Evolutionary conservation across 768 basidiomycete genomes (phyloP), one percentile per base, ranked within the genome.

Genomic region (Leccinum rimulosum): DNA sequence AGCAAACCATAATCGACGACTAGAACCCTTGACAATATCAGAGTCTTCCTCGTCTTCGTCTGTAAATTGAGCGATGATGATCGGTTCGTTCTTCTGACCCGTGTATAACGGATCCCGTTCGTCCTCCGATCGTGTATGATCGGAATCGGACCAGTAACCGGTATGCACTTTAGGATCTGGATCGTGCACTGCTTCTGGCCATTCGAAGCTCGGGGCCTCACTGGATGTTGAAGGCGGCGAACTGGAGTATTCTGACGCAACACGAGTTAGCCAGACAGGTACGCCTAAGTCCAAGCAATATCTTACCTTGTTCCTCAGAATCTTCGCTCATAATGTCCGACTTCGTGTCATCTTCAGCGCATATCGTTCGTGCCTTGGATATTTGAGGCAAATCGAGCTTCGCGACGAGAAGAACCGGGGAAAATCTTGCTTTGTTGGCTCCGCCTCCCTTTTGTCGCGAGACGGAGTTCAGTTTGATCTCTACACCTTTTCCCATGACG

Each of bases 391-490:
- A 43, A 19, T 68, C 61, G 12, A 72, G 43, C 31, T 59, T 66
- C 12, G 58, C 72, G n/a, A 73, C 38, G 1, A 72, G 50, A 17
- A 52, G 27, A 19, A 66, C 17, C 3, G 57, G n/a, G 14, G 40
- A 6, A 9, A 27, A 1, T 58, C 54, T 66, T 0, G 58, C 40
- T 52, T 70, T 71, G 12, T 61, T 6, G 17, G 12, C 17, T 43
- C 49, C 6, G 43, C 43, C 43, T 19, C 58, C 28, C 33, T 60
- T 68, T 12, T 19, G 60, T 17, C 56, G 68, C 8, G 71, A 67
- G 15, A 68, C 54, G 4, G 70, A 63, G 56, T 79, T 74, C 5
- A 85, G 73, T 17, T 77, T 75, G 35, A 85, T 68, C 58, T 83
- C 78, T 54, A 82, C 61, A 36, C 70, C 78, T 77, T 69, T 62